Base-by-base conservation (phyloP, 805 yeast species). In the Suhomyces tanzawaensis region DNA sequence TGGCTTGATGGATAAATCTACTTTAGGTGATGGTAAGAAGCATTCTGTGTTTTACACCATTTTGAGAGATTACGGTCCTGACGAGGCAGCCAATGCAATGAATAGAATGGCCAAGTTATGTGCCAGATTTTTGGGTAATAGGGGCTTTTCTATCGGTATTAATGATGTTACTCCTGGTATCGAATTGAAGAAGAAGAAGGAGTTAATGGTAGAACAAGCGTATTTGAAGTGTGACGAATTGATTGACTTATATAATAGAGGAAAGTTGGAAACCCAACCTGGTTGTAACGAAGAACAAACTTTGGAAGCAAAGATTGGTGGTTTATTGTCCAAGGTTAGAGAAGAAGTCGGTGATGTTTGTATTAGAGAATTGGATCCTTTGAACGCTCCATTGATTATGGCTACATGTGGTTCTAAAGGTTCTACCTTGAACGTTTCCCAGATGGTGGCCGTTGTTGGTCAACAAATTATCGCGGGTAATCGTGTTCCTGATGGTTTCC, bases 401-500 rank as follows among this genome's bases (percentile, higher is more conserved):
- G 97, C 99, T 9, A 87, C 96, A 1, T 93, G 98, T 76, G 99
- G 99, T 52, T 91, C 98, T 29, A 93, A 93, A 64, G 99, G 99
- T 65, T 93, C 98, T 27, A 89, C 96, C 0, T 76, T 95, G 46
- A 93, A 93, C 63, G 99, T 93, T 21, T 93, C 99, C 11, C 99
- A 93, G 71, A 93, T 93, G 99, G 98, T 93, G 75, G 99, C 99
- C 0, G 96, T 91, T 59, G 99, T 93, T 19, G 99, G 99, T 39
- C 99, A 93, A 69, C 99, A 93, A 66, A 93, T 93, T 71, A 93
- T 93, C 51, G 82, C 96, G 3, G 99, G 99, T 64, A 86, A 88
- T 60, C 95, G 99, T 77, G 99, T 93, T 45, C 98, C 99, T 17
- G 96, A 93, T 73, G 99, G 99, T n/a, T 93, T 93, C 76, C 98